These are phyloP conservation scores for Candolleomyces eurysporus DNA, from an alignment of 768 basidiomycete species.

Conservation along the genomic window DNA sequence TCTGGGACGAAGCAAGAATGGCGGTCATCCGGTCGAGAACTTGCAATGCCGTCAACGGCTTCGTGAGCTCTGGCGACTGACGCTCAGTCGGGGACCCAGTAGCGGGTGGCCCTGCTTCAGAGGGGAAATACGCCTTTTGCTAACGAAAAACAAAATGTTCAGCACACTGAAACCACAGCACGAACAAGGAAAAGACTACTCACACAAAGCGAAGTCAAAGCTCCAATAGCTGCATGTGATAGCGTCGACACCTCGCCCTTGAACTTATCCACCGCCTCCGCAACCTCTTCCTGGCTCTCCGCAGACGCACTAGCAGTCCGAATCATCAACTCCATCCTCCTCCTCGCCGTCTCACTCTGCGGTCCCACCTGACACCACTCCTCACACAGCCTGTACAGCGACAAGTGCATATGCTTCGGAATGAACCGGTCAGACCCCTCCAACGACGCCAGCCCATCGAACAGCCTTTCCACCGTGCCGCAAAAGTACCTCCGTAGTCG, in stretches of 20 bases:
- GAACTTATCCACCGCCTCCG: slow-evolving; percentile 55
- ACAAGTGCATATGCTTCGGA: slow-evolving; percentile 70
- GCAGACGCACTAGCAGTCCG: slow-evolving; percentile 56
- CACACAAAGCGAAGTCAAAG: slow-evolving; percentile 85
- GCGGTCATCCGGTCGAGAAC: slow-evolving; percentile 68
- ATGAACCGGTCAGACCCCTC: slow-evolving; percentile 78
- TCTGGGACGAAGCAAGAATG: slow-evolving; percentile 61
- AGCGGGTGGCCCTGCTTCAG: slow-evolving; percentile 46
- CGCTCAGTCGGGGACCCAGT: slow-evolving; percentile 60
- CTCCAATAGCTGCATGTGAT: slow-evolving; percentile 81
- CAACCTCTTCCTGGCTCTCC: slow-evolving; percentile 53
- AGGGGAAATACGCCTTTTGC: slow-evolving; percentile 78
- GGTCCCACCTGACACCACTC: slow-evolving; percentile 91
- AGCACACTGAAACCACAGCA: neutral
- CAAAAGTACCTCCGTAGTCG: slow-evolving; percentile 89
- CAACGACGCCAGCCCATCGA: slow-evolving; percentile 68
- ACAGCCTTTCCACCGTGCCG: slow-evolving; percentile 82
- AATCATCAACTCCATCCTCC: slow-evolving; percentile 69
- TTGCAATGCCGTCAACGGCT: slow-evolving; percentile 49
- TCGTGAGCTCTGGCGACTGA: slow-evolving; percentile 45
- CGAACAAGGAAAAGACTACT: slow-evolving; percentile 30
- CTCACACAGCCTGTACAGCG: slow-evolving; percentile 82
- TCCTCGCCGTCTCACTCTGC: slow-evolving; percentile 69
- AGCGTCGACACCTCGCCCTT: slow-evolving; percentile 68
- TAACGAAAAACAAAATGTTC: slow-evolving; percentile 25